These are phyloP conservation scores for Dendrobium catenatum DNA, from an alignment of 106 monocot species.

Conservation along the genomic window DNA sequence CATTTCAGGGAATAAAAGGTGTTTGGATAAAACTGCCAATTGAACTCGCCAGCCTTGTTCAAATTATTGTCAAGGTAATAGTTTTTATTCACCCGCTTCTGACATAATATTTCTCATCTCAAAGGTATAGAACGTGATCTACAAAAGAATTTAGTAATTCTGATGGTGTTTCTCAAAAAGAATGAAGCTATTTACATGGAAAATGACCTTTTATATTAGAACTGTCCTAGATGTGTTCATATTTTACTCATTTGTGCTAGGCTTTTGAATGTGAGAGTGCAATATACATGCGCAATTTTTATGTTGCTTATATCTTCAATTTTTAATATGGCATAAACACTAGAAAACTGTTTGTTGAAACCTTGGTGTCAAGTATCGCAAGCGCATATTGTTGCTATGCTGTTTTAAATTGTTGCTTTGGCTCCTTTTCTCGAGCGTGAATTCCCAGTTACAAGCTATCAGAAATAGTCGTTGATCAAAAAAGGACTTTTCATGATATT, in stretches of 20 bases:
- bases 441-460: not conserved
- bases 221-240: too few species aligned
- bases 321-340: not conserved
- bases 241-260: too few species aligned
- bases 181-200: too few species aligned
- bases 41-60: conserved; percentile 66
- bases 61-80: conserved; percentile 64
- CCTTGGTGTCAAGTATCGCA: not conserved
- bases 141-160: not conserved
- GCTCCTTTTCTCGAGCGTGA: not conserved
- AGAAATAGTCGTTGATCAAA: not conserved
- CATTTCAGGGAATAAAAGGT: conserved; percentile 61
- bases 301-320: not conserved
- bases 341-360: not conserved
- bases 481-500: not conserved
- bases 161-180: too few species aligned
- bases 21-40: conserved; percentile 92
- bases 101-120: not conserved
- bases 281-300: not conserved
- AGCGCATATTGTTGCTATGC: not conserved
- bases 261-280: too few species aligned
- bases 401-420: not conserved
- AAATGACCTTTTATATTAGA: too few species aligned
- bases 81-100: conserved; percentile 3
- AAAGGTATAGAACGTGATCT: not conserved